Base-by-base conservation (phyloP, 2,329 filamentous ascomycete genomes). In the Septoria petroselini region DNA sequence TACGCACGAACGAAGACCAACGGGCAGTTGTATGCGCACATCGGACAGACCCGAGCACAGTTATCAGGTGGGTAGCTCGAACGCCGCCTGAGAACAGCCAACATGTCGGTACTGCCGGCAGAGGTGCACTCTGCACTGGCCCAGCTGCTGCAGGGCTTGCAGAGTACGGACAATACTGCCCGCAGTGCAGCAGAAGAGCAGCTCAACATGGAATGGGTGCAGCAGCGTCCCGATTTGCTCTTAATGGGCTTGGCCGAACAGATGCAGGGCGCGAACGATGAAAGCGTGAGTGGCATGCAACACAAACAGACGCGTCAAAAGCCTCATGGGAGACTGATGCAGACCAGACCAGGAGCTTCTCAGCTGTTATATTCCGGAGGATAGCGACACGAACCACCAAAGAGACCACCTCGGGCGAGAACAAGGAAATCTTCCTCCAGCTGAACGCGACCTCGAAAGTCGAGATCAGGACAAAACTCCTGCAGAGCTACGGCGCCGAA, bases 171-270 rank as follows among this genome's bases (percentile, higher is more conserved):
- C 74, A 98, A 98, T 74, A 77, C 78, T 51, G 79, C 88, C 62
- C 85, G 93, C 68, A 82, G 86, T 23, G 83, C 88, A 70, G 91
- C 91, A 44, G 93, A 98, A 72, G 88, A 94, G 58, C 86, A 91
- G 69, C 76, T 98, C 56, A 88, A 89, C 70, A 88, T 82, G 71
- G 91, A 90, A 77, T 98, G 93, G 93, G 86, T 90, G 29, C 75
- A 76, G 55, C 79, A 82, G 50, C 82, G 86, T 54, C 91, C 93
- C 29, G 91, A 96, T 65, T 79, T 95, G 62, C 77, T 97, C 61
- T 75, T 98, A 67, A 93, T 97, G 86, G 93, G 91, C 58, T 76
- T 98, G 62, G 91, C 86, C 33, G 93, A 97, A 74, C 91, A 97
- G 73, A 84, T 95, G 62, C 83, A 88, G 65, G 83, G 80, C 58